A percentile compares a stretch with the other conserved stretches of the same genome.
phyloP scores from a whole-genome alignment of 176 grass and related monocot species.

The Triticum urartu region DNA sequence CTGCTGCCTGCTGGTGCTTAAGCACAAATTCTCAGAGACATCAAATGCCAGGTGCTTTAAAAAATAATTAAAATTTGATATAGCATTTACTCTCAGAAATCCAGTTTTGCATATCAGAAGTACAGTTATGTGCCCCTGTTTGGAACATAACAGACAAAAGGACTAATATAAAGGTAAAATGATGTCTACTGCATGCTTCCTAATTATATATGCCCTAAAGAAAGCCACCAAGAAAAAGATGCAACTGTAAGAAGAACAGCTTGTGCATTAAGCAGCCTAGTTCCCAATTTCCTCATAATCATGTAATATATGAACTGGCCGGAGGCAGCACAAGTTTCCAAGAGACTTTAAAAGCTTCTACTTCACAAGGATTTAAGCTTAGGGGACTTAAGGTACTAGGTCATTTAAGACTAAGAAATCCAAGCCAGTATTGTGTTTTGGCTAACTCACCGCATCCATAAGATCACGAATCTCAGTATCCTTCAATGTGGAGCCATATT shows the following conservation, averaged over 20 bases:
- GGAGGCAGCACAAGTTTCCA: neutral
- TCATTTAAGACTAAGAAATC: slow-evolving; percentile 2
- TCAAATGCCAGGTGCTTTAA: neutral
- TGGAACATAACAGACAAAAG: neutral
- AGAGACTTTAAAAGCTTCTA: slow-evolving; percentile 2
- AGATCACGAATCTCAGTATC: slow-evolving; percentile 98
- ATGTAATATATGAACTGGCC: neutral
- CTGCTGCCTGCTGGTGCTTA: neutral
- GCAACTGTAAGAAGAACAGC: neutral
- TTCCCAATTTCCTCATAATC: neutral
- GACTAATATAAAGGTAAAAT: slow-evolving; percentile 16
- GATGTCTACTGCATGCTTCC: neutral
- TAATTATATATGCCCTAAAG: slow-evolving; percentile 15
- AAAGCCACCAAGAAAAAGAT: slow-evolving; percentile 2
- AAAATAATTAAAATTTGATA: neutral
- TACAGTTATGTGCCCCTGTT: neutral
- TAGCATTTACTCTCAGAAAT: neutral
- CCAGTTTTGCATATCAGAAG: slow-evolving; percentile 6
- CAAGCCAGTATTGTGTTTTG: slow-evolving; percentile 12
- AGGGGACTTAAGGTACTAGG: slow-evolving; percentile 19
- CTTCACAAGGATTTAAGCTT: neutral
- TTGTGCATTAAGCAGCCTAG: neutral
- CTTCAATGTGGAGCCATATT: slow-evolving; percentile 95
- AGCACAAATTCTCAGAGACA: neutral
- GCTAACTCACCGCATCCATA: slow-evolving; percentile 91